These are phyloP conservation scores for Talaromyces sp. DNA, from an alignment of 2,329 filamentous ascomycete genomes.

Conservation along the genomic window DNA sequence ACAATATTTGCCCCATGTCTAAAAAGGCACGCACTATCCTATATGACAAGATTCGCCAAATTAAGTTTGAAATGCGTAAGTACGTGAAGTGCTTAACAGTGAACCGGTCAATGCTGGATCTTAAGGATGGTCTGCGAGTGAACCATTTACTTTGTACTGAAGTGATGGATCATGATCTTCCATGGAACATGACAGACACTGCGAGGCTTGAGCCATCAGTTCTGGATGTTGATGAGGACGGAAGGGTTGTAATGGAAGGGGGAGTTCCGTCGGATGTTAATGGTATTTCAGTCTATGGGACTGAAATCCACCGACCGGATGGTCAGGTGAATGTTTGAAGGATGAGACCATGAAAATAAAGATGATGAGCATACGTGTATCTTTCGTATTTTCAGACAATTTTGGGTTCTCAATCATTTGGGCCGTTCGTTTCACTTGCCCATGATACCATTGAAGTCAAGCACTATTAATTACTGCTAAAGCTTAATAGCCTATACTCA, in stretches of 20 bases:
- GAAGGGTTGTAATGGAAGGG: background rate
- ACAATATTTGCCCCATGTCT: slow-evolving; percentile 29
- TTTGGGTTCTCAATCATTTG: background rate
- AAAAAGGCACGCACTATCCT: slow-evolving; percentile 27
- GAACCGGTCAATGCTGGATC: slow-evolving; percentile 40
- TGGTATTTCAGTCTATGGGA: background rate
- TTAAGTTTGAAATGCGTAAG: slow-evolving; percentile 40
- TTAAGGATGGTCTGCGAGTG: slow-evolving; percentile 29
- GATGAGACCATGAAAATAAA: background rate
- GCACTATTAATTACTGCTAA: background rate
- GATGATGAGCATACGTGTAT: background rate
- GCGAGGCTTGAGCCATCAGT: slow-evolving; percentile 20
- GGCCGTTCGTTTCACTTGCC: background rate
- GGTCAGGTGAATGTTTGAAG: background rate
- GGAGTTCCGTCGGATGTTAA: slow-evolving; percentile 1
- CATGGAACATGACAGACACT: slow-evolving; percentile 31
- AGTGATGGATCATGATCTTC: slow-evolving; percentile 41
- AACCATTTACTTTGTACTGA: slow-evolving; percentile 46
- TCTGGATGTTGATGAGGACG: background rate
- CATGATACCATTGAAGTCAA: background rate
- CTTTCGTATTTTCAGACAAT: no score
- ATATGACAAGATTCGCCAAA: slow-evolving; percentile 29
- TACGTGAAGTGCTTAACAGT: slow-evolving; percentile 36
- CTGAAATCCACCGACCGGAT: background rate
- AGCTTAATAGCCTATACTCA: background rate